phyloP scores from a whole-genome alignment of 2,329 filamentous ascomycete genomes.

The Trichophyton mentagrophytes region DNA sequence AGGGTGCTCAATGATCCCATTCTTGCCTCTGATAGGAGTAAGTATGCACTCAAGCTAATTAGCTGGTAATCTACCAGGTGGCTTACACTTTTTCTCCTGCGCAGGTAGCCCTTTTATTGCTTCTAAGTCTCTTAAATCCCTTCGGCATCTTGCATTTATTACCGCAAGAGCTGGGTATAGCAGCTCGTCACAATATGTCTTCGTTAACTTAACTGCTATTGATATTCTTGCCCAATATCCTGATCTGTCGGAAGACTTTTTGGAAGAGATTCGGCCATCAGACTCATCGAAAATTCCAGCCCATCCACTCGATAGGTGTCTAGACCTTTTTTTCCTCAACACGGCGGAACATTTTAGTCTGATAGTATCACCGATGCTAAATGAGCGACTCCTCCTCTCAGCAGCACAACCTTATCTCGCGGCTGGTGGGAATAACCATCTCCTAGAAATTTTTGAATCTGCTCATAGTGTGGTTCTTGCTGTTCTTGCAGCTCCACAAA shows the following conservation, averaged over 20 bases:
- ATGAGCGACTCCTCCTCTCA: constrained; percentile 59
- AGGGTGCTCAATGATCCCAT: constrained; percentile 47
- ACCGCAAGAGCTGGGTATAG: constrained; percentile 59
- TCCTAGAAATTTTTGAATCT: constrained; percentile 69
- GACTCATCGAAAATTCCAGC: constrained; percentile 45
- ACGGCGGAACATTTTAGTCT: constrained; percentile 71
- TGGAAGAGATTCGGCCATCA: constrained; percentile 49
- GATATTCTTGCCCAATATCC: constrained; percentile 68
- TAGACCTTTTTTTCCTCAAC: constrained; percentile 85
- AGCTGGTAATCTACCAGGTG: constrained; percentile 5
- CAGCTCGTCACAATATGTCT: constrained; percentile 71
- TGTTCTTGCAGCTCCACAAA: constrained; percentile 66
- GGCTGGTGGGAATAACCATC: constrained; percentile 42
- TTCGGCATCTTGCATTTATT: constrained; percentile 72
- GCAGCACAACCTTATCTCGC: constrained; percentile 63
- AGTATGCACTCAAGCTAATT: constrained; percentile 14
- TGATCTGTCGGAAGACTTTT: constrained; percentile 51
- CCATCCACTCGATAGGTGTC: constrained; percentile 54
- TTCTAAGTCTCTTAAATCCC: constrained; percentile 55
- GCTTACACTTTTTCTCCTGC: constrained; percentile 7
- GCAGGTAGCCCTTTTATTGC: constrained; percentile 53
- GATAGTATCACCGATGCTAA: constrained; percentile 51
- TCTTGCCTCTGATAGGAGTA: constrained; percentile 42
- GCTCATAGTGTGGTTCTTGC: constrained; percentile 74
- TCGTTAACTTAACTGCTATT: constrained; percentile 68